Conservation (phyloP, 73 alveolate species). For the Blepharisma japonicum region DNA sequence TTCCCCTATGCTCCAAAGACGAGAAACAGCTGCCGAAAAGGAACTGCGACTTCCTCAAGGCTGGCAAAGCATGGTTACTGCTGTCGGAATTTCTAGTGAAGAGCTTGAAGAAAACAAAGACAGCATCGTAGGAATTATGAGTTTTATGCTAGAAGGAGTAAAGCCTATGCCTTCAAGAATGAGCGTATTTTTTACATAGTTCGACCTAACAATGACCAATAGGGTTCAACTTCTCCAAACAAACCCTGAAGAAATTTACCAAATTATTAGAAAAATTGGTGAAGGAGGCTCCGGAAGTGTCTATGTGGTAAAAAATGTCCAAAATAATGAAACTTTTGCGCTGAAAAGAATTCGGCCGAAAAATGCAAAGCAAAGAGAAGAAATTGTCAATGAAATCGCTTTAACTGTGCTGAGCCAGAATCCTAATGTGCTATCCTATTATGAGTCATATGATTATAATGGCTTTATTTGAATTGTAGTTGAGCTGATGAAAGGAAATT, state of each 20-base stretch:
- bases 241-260: slow-evolving; percentile 1
- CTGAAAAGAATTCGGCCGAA: background rate
- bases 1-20: background rate
- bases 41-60: background rate
- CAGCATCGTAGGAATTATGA: background rate
- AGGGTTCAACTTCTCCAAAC: background rate
- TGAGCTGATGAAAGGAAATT: slow-evolving; percentile 12
- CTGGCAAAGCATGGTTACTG: background rate
- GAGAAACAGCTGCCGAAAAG: background rate
- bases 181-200: background rate
- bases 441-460: background rate
- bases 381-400: background rate
- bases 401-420: background rate
- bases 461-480: background rate
- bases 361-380: background rate
- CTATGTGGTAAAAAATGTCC: background rate
- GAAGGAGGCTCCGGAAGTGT: slow-evolving; percentile 5
- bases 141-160: background rate
- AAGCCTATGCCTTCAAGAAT: background rate
- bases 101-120: background rate
- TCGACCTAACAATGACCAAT: background rate
- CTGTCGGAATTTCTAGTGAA: background rate
- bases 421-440: background rate
- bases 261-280: background rate
- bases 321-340: background rate